These are phyloP conservation scores for Diatrype stigma DNA, from an alignment of 2,329 filamentous ascomycete genomes.

Conservation along the genomic window DNA sequence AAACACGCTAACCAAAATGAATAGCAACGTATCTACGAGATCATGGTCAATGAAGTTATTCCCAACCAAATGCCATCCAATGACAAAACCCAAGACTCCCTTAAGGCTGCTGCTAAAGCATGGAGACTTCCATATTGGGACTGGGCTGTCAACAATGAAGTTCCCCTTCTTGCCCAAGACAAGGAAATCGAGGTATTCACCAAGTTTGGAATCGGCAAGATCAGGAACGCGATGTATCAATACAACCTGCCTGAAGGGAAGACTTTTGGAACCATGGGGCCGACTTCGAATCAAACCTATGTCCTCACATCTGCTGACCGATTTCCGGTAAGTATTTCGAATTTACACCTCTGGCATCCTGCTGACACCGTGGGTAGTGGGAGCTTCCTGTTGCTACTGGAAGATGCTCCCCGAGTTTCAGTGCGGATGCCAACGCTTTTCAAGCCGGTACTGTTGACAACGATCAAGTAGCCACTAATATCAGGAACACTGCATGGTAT, in stretches of 20 bases:
- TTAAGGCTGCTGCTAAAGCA: conserved; percentile 9
- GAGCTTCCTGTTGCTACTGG: too few species aligned
- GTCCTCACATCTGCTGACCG: too few species aligned
- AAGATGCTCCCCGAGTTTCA: too few species aligned
- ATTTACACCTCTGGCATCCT: too few species aligned
- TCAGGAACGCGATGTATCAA: conserved; percentile 26
- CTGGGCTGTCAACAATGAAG: conserved; percentile 25
- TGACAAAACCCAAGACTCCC: conserved; percentile 3
- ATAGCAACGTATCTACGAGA: conserved; percentile 17
- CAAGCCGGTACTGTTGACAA: conserved; percentile 10
- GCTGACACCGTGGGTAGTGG: too few species aligned
- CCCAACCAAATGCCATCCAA: conserved; percentile 7
- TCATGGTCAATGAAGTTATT: conserved; percentile 16
- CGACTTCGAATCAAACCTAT: too few species aligned
- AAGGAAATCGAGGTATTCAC: neutral
- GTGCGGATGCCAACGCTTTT: too few species aligned
- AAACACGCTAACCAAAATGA: conserved; percentile 2
- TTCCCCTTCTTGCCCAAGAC: conserved; percentile 19
- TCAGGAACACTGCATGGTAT: conserved; percentile 2
- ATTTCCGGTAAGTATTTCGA: too few species aligned
- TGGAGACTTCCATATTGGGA: conserved; percentile 21
- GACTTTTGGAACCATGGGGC: neutral
- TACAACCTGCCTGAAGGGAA: conserved; percentile 21
- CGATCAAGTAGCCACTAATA: conserved; percentile 1
- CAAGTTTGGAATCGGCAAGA: conserved; percentile 6